These are phyloP conservation scores for Anacardium occidentale DNA, from an alignment of 345 rosid species.

Conservation along the genomic window DNA sequence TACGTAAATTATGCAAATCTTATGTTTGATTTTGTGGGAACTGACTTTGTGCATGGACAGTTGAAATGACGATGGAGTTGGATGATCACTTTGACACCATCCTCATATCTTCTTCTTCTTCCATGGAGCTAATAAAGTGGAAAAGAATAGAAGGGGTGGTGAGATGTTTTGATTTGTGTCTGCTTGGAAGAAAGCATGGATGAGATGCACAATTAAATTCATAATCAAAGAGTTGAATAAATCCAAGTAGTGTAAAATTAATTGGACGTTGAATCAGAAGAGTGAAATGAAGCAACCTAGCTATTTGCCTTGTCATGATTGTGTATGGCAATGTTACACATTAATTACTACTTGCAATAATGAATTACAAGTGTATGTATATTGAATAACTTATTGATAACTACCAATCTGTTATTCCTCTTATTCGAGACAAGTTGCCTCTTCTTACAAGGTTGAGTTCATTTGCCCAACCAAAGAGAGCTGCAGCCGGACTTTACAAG, in stretches of 20 bases:
- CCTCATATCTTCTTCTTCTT: not conserved
- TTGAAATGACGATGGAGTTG: not conserved
- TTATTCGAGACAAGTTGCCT: too few relatives aligned
- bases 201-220: not conserved
- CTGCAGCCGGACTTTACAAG: too few relatives aligned
- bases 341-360: too few relatives aligned
- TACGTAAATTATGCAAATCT: conserved; percentile 40
- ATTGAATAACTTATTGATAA: too few relatives aligned
- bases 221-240: not conserved
- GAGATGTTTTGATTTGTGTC: too few relatives aligned
- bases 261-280: not conserved
- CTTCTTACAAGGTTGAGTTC: too few relatives aligned
- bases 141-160: not conserved
- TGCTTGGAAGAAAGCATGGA: not conserved
- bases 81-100: not conserved
- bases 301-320: not conserved
- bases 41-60: not conserved
- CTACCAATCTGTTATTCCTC: too few relatives aligned
- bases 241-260: too few relatives aligned
- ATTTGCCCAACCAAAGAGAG: too few relatives aligned
- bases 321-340: too few relatives aligned
- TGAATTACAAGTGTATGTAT: too few relatives aligned
- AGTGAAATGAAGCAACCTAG: not conserved
- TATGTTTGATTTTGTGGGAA: conserved; percentile 20
- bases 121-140: not conserved